Conservation (phyloP, 257 asterid species). For the Anisodus acutangulus region DNA sequence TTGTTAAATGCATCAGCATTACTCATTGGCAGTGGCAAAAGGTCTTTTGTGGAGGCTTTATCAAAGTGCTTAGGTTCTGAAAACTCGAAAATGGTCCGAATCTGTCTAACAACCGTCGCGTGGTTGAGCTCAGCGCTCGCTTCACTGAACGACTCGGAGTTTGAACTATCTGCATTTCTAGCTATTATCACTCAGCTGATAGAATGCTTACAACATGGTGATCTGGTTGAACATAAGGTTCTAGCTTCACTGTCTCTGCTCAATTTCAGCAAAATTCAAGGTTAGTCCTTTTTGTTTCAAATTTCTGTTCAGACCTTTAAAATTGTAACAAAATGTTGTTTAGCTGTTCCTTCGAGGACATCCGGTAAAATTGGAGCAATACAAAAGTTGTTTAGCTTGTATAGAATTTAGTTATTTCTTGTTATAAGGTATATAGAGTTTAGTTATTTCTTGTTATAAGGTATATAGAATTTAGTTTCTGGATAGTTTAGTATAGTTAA, state of each 20-base stretch:
- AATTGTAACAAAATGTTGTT: background rate
- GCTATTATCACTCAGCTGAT: conserved; percentile 57
- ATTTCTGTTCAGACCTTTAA: background rate
- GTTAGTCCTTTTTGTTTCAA: conserved; percentile 37
- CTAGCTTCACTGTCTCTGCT: conserved; percentile 70
- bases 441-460: background rate
- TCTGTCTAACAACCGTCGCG: conserved; percentile 67
- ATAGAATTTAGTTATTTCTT: no score
- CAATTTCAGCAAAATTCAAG: conserved; percentile 65
- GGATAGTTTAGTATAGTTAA: background rate
- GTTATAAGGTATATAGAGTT: no score
- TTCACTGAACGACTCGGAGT: conserved; percentile 46
- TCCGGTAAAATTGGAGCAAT: background rate
- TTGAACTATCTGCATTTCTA: conserved; percentile 60
- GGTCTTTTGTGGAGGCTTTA: conserved; percentile 58
- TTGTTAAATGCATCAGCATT: conserved; percentile 53
- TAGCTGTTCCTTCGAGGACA: background rate
- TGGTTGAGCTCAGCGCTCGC: conserved; percentile 75
- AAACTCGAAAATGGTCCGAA: conserved; percentile 57
- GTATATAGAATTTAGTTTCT: background rate
- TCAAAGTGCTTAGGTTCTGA: conserved; percentile 62
- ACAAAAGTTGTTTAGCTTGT: background rate
- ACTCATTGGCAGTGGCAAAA: conserved; percentile 62
- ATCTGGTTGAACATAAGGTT: conserved; percentile 65
- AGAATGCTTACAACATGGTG: conserved; percentile 54